phyloP scores from a whole-genome alignment of 2,329 filamentous ascomycete genomes.

The Lasiodiplodia hormozganensis region DNA sequence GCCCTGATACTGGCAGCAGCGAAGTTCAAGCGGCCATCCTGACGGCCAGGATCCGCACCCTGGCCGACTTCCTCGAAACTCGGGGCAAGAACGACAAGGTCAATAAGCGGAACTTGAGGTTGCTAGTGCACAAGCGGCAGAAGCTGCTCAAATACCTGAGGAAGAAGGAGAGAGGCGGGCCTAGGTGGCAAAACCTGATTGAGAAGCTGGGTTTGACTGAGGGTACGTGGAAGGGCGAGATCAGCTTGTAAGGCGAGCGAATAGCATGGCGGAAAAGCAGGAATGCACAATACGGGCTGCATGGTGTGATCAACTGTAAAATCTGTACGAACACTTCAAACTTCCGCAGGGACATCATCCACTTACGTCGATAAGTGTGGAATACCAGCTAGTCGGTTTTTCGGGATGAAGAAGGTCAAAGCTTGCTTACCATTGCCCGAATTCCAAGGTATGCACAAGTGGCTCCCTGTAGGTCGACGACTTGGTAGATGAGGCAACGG shows the following conservation, averaged over 20 bases:
- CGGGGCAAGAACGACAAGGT: slow-evolving; percentile 86
- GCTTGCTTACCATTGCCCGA: background rate
- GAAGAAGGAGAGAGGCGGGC: slow-evolving; percentile 87
- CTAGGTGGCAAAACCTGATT: slow-evolving; percentile 86
- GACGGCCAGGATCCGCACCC: slow-evolving; percentile 87
- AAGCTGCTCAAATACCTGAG: slow-evolving; percentile 87
- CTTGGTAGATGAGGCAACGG: background rate
- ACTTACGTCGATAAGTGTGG: background rate
- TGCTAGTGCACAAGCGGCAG: slow-evolving; percentile 88
- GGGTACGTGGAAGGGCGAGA: slow-evolving; percentile 90
- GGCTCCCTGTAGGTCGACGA: background rate
- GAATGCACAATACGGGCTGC: background rate
- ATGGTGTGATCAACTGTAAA: background rate
- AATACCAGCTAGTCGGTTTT: background rate
- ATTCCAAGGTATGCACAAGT: background rate
- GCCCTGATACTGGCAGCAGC: slow-evolving; percentile 90
- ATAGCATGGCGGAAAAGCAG: background rate
- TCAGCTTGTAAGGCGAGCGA: slow-evolving; percentile 65
- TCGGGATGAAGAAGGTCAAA: background rate
- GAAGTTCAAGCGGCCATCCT: slow-evolving; percentile 98
- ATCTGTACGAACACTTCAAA: slow-evolving; percentile 20
- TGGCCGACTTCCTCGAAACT: slow-evolving; percentile 74
- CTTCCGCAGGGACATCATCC: background rate
- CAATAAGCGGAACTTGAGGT: slow-evolving; percentile 87
- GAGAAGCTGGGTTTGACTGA: slow-evolving; percentile 84